phyloP scores from a whole-genome alignment of 495 filamentous ascomycete genomes.

The Saxispiralis lemnorum region DNA sequence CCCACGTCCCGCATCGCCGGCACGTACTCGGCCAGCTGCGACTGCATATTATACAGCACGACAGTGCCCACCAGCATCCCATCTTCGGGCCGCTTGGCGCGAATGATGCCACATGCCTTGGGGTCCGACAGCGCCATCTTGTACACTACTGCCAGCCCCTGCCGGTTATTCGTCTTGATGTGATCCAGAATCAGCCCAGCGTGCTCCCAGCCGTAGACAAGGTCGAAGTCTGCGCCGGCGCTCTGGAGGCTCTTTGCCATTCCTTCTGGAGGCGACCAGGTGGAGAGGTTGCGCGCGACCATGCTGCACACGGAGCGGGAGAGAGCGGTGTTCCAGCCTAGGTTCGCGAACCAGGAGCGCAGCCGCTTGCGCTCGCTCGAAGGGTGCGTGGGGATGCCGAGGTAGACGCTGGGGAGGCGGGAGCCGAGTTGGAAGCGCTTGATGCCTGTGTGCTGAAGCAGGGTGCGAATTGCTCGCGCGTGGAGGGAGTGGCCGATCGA shows the following conservation, averaged over 20 bases:
- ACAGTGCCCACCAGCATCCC: constrained; percentile 61
- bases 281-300: constrained; percentile 44
- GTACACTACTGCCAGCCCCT: constrained; percentile 72
- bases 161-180: constrained; percentile 54
- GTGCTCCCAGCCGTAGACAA: constrained; percentile 65
- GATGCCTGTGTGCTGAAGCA: constrained; percentile 49
- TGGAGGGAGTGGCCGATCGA: constrained; percentile 76
- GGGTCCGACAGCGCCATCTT: constrained; percentile 55
- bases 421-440: constrained; percentile 65
- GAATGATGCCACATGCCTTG: constrained; percentile 60
- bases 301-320: constrained; percentile 49
- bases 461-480: constrained; percentile 54
- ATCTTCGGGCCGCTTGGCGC: constrained; percentile 54
- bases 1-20: constrained; percentile 42
- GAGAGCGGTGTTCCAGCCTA: constrained; percentile 49
- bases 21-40: constrained; percentile 48
- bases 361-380: constrained; percentile 31
- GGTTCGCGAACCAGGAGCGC: constrained; percentile 46
- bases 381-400: constrained; percentile 50
- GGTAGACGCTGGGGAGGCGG: constrained; percentile 58
- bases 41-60: constrained; percentile 57
- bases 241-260: constrained; percentile 51
- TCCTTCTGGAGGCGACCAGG: constrained; percentile 59
- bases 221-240: constrained; percentile 52
- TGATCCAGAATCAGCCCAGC: constrained; percentile 58